Evolutionary conservation across 225 moss, liverwort and hornwort genomes (phyloP).

Genomic region (Pleurozium schreberi): DNA sequence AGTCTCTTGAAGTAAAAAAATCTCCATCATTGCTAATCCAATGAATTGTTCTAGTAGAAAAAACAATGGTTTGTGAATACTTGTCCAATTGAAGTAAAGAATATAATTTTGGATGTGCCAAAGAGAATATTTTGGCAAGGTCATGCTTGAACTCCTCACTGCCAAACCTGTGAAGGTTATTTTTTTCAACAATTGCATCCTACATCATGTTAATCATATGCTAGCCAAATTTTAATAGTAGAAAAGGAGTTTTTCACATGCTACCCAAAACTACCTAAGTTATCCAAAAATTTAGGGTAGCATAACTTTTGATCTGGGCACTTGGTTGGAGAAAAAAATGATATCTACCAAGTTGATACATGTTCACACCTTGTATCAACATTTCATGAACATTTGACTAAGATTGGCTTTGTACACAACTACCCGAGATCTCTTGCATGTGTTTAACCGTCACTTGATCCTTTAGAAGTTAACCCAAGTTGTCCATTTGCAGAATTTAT

Average conservation of each 20-base stretch:
- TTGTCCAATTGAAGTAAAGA: too few species aligned
- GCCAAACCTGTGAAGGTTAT: too few species aligned
- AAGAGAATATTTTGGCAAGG: too few species aligned
- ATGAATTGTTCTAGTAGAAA: too few species aligned
- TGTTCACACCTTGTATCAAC: not conserved
- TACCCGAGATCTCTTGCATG: not conserved
- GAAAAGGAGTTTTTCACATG: not conserved
- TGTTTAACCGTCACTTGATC: fast-evolving
- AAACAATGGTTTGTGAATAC: too few species aligned
- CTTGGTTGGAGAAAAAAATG: not conserved
- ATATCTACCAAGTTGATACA: fast-evolving
- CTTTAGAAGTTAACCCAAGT: not conserved
- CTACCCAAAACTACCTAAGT: fast-evolving
- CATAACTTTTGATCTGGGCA: not conserved
- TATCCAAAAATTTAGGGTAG: fast-evolving
- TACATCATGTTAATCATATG: not conserved
- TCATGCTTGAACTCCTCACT: too few species aligned
- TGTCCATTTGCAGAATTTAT: too few species aligned
- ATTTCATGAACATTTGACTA: not conserved
- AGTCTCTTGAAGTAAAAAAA: too few species aligned
- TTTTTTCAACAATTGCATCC: not conserved
- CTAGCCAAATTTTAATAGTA: not conserved
- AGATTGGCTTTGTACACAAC: not conserved
- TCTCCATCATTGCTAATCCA: too few species aligned
- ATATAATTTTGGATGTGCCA: too few species aligned